Evolutionary conservation across 768 basidiomycete genomes (phyloP).

Genomic region (Steccherinum ochraceum): DNA sequence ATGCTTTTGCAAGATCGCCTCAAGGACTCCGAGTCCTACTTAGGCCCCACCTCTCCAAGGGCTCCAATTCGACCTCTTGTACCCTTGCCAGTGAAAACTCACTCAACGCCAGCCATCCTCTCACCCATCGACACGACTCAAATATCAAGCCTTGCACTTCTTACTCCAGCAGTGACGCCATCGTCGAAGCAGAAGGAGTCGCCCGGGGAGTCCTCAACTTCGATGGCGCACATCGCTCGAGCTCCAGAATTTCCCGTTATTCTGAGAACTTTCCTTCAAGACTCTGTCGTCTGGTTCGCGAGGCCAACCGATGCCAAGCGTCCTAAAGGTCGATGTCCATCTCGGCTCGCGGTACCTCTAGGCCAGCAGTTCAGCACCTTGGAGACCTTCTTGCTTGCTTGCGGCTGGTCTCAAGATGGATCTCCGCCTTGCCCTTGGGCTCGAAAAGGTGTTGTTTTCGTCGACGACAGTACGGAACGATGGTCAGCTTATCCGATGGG

Average conservation of each 20-base stretch:
- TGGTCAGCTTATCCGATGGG: conserved; percentile 4
- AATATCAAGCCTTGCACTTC: no score
- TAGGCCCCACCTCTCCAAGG: no score
- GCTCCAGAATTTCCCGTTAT: no score
- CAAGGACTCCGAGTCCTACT: not conserved
- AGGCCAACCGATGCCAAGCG: conserved; percentile 12
- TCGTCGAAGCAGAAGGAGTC: no score
- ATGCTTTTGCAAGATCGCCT: not conserved
- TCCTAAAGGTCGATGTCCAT: conserved; percentile 21
- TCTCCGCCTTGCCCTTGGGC: conserved; percentile 8
- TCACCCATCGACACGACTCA: no score
- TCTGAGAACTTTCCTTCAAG: conserved; percentile 12
- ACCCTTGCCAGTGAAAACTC: no score
- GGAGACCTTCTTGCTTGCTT: conserved; percentile 40
- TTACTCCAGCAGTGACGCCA: no score
- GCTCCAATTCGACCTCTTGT: no score
- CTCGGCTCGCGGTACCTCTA: conserved; percentile 24
- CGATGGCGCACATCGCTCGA: no score
- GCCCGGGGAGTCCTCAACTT: no score
- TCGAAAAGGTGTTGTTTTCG: conserved; percentile 20
- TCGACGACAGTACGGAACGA: conserved; percentile 9
- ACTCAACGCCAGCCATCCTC: no score
- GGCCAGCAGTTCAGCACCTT: conserved; percentile 34
- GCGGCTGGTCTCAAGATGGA: conserved; percentile 31
- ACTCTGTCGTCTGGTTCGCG: conserved; percentile 17